Evolutionary conservation across 148 eudicot genomes (phyloP).

Genomic region (Rhododendron simsii): DNA sequence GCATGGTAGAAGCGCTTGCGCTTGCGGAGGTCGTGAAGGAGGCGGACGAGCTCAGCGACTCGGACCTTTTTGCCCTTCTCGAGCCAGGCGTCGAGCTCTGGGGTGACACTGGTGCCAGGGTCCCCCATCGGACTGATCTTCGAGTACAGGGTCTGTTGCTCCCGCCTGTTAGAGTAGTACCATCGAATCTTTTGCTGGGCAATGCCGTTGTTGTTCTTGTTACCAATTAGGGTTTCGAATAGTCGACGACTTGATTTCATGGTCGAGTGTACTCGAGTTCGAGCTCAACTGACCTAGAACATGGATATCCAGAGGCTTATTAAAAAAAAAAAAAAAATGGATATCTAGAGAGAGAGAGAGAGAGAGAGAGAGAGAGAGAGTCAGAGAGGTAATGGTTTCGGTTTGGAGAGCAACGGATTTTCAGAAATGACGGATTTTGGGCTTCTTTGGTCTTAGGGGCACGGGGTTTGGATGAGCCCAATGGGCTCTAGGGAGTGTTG

Average conservation of each 20-base stretch:
- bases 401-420: not conserved
- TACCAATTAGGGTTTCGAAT: slow-evolving; percentile 18
- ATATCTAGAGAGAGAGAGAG: not conserved
- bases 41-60: slow-evolving; percentile 55
- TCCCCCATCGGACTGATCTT: slow-evolving; percentile 74
- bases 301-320: not conserved
- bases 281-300: slow-evolving; percentile 16
- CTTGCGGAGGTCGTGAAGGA: slow-evolving; percentile 75
- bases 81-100: slow-evolving; percentile 74
- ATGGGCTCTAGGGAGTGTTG: not conserved
- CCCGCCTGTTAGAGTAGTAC: slow-evolving; percentile 30
- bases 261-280: not conserved
- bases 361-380: slow-evolving; percentile 5
- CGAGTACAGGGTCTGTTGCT: slow-evolving; percentile 41
- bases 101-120: slow-evolving; percentile 41
- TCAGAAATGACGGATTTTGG: not conserved
- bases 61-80: slow-evolving; percentile 45
- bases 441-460: not conserved
- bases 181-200: slow-evolving; percentile 13
- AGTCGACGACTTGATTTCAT: slow-evolving; percentile 20
- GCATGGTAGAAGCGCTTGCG: slow-evolving; percentile 79
- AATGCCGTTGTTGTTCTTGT: slow-evolving; percentile 2
- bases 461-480: not conserved
- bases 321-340: no score
- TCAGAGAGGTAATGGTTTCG: not conserved